Base-by-base conservation (phyloP, 805 yeast species). In the Candida suzukii region DNA sequence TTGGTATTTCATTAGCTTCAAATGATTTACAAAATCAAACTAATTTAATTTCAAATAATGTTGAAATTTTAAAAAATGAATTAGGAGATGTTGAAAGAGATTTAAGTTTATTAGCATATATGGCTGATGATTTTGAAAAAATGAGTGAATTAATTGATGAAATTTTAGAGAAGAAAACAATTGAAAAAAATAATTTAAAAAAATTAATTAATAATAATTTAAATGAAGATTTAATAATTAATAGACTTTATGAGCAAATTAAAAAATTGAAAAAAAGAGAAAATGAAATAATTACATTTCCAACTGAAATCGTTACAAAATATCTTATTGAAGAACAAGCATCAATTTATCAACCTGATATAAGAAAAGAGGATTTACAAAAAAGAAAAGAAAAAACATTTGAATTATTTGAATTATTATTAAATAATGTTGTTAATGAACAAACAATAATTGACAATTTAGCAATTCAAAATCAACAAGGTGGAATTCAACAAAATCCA, bases 391-490 rank as follows among this genome's bases (percentile, higher is more conserved):
- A 48, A 2, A 48, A 43, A 21, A 54, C 55, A 26, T 46, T 60
- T n/a, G 53, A 53, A 26, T 41, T 63, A 14, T 35, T 63, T 17
- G 65, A 63, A 41, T 46, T 51, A 2, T 43, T 63, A 22, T 45
- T 63, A 17, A 63, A 63, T 42, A 55, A 61, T 29, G 43, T 58
- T 11, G 46, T 57, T n/a, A 26, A 19, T n/a, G 41, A 38, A 24
- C 41, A 38, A 12, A 14, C 22, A 16, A 24, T 16, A 6, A 7
- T 22, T 22, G 35, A 38, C 8, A 22, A 24, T n/a, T 14, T 24
- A 16, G 32, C 19, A 3, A 5, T 7, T 4, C 32, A 36, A 3
- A 14, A 28, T 10, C n/a, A n/a, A n/a, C n/a, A n/a, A n/a, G n/a
- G n/a, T n/a, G 20, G 11, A 9, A 16, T 16, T 8, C 20, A 13